Evolutionary conservation across 2,329 filamentous ascomycete species (phyloP).

Genomic region (Diaporthe vaccinii): DNA sequence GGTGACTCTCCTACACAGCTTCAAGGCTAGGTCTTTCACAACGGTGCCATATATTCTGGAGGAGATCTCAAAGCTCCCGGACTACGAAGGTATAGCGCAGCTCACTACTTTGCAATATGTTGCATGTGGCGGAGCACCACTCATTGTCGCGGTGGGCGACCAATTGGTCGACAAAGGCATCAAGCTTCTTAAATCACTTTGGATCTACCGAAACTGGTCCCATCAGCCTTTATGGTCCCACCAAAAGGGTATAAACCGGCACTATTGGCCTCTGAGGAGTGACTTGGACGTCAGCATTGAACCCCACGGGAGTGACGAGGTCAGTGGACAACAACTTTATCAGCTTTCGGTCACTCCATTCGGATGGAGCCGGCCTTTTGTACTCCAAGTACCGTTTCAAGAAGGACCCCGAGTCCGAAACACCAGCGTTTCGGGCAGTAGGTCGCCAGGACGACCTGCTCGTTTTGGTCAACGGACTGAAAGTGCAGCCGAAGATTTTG

Average conservation of each 20-base stretch:
- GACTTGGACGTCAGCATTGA: background rate
- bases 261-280: constrained; percentile 4
- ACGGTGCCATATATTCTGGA: constrained; percentile 13
- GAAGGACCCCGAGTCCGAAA: background rate
- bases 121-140: background rate
- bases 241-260: background rate
- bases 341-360: background rate
- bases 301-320: background rate
- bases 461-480: constrained; percentile 4
- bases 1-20: background rate
- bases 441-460: background rate
- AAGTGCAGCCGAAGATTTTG: background rate
- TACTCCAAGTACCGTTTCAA: background rate
- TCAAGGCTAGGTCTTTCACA: background rate
- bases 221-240: background rate
- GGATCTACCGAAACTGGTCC: constrained; percentile 19
- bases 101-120: constrained; percentile 6
- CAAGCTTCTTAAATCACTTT: constrained; percentile 22
- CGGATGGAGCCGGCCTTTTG: background rate
- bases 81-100: background rate
- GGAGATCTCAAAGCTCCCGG: background rate
- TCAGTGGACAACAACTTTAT: background rate
- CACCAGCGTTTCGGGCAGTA: background rate
- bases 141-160: background rate
- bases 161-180: background rate